Conservation (phyloP, 768 basidiomycete species). For the Tulasnella sp. region DNA sequence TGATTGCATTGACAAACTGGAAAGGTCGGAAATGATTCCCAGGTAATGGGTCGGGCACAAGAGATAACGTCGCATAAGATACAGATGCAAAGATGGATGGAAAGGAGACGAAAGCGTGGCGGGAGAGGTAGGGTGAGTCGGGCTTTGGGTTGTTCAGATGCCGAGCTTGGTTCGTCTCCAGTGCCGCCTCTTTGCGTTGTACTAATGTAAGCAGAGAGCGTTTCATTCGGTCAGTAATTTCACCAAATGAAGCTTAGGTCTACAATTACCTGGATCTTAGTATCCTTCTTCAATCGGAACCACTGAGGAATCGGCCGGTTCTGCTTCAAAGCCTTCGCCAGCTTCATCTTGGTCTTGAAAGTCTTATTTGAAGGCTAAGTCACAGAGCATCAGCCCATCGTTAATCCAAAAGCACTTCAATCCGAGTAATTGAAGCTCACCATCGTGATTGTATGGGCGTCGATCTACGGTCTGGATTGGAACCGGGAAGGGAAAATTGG, state of each 20-base stretch:
- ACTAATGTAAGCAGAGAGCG: slow-evolving; percentile 33
- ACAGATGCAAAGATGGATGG: neutral
- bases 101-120: neutral
- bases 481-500: neutral
- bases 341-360: slow-evolving; percentile 92
- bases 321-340: slow-evolving; percentile 91
- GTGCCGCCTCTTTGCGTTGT: slow-evolving; percentile 94
- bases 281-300: slow-evolving; percentile 96
- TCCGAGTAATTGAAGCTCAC: neutral
- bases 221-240: neutral
- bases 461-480: neutral
- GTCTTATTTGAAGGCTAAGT: slow-evolving; percentile 97
- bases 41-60: neutral
- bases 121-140: neutral
- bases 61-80: neutral
- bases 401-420: neutral
- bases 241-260: neutral
- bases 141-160: slow-evolving; percentile 51
- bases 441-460: neutral
- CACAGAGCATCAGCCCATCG: neutral
- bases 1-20: neutral
- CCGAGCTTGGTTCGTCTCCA: slow-evolving; percentile 99
- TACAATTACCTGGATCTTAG: slow-evolving; percentile 76
- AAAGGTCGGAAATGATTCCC: neutral
- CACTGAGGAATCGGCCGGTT: slow-evolving; percentile 99